Evolutionary conservation across 1,139 yeast species (phyloP).

Genomic region (Nakaseomyces sp.): DNA sequence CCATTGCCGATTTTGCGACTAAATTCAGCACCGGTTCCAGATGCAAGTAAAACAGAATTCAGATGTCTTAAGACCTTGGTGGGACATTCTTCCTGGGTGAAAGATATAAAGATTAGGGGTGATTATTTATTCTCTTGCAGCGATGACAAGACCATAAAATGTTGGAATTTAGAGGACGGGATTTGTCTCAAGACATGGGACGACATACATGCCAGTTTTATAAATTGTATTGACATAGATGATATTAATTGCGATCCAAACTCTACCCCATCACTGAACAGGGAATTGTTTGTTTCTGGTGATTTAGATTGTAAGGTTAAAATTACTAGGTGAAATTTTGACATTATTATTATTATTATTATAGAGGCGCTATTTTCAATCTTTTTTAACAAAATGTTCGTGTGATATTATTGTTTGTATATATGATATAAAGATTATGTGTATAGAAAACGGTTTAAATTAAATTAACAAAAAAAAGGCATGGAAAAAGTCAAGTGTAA

Average conservation of each 20-base stretch:
- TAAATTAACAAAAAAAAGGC: neutral
- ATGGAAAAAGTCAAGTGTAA: neutral
- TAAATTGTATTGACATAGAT: slow-evolving; percentile 17
- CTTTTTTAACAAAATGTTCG: too few species aligned
- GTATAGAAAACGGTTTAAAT: too few species aligned
- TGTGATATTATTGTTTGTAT: too few species aligned
- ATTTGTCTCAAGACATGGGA: slow-evolving; percentile 51
- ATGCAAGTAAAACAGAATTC: slow-evolving; percentile 50
- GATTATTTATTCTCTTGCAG: slow-evolving; percentile 68
- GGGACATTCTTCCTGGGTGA: slow-evolving; percentile 89
- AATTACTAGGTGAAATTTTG: neutral
- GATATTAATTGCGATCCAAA: slow-evolving; percentile 12
- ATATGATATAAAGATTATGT: too few species aligned
- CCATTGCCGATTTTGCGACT: slow-evolving; percentile 52
- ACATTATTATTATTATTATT: too few species aligned
- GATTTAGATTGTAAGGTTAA: slow-evolving; percentile 20
- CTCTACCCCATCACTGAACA: slow-evolving; percentile 6
- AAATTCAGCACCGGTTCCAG: slow-evolving; percentile 50
- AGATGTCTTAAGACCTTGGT: slow-evolving; percentile 44
- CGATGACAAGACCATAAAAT: slow-evolving; percentile 67
- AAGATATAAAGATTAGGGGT: slow-evolving; percentile 38
- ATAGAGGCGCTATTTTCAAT: too few species aligned
- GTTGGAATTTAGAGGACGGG: slow-evolving; percentile 67
- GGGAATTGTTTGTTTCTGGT: slow-evolving; percentile 20
- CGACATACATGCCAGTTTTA: slow-evolving; percentile 18